Evolutionary conservation across 23 red algal genomes (phyloP), one percentile per base, ranked within the genome.

Genomic region (Cyanidioschyzon merolae): DNA sequence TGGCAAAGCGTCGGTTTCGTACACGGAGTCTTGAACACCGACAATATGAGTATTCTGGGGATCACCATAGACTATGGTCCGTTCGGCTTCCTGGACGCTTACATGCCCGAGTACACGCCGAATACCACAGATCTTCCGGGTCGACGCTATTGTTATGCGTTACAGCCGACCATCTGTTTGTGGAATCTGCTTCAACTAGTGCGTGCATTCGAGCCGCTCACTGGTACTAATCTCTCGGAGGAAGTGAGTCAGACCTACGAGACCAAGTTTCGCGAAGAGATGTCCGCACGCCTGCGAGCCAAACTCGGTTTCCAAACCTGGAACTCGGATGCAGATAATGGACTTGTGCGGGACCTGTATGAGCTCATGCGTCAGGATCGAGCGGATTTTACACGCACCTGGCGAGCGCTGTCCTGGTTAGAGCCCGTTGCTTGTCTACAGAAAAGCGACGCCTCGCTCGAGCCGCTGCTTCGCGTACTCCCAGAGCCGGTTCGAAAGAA

Each of bases 1-100:
- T 98, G 94, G 94, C 94, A 98, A 34, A 85, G 79, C 41, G 58
- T 98, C 29, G 94, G 94, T 26, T 98, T 98, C 79, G 94, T 98
- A 0, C 94, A 98, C 57, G 94, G 94, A 16, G 94, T 98, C 17
- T 83, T 89, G 76, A 98, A 98, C 76, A 91, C 94, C 27, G 94
- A 98, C 54, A 98, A 98, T 41, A 75, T 86, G 31, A 87, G 87
- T 16, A 89, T 98, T 71, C 58, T 91, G 76, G 94, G 94, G 15
- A 39, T 98, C 24, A 98, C 94, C 15, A 89, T 98, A 38, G 94
- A 98, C 39, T 98, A 98, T 82, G 94, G 94, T 34, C 94, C 94
- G 41, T 98, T 88, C 77, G 94, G 94, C 12, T 98, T 88, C 38
- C 75, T 98, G 25, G 94, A 98, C 81, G 78, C 30, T 17, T 98